A percentile compares a stretch with the other conserved stretches of the same genome.
Evolutionary conservation across 2,329 filamentous ascomycete genomes (phyloP).

Genomic region (Escovopsis weberi): DNA sequence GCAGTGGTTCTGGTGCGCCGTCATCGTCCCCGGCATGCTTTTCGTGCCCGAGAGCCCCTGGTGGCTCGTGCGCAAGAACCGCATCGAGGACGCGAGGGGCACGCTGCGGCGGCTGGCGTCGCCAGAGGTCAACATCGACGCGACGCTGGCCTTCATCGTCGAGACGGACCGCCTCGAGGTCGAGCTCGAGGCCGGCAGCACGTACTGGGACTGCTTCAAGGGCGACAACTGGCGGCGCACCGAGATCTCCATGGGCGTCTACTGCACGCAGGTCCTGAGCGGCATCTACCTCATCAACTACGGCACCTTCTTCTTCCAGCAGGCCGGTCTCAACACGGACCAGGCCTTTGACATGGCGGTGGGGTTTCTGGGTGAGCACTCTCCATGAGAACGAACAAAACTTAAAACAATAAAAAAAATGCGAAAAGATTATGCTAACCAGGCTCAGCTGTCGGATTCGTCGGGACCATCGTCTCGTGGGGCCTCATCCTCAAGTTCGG

Average conservation of each 20-base stretch:
- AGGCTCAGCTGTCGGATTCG: constrained; percentile 25
- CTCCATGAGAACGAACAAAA: neutral
- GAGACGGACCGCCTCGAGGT: constrained; percentile 30
- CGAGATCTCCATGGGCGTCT: constrained; percentile 30
- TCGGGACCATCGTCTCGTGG: constrained; percentile 29
- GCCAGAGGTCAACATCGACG: constrained; percentile 28
- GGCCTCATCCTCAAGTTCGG: constrained; percentile 26
- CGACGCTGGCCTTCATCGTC: constrained; percentile 53
- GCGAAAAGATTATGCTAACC: neutral
- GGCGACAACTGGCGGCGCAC: constrained; percentile 31
- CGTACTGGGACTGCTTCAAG: constrained; percentile 32
- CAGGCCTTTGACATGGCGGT: constrained; percentile 27
- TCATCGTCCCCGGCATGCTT: constrained; percentile 13
- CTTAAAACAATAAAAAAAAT: constrained; percentile 16
- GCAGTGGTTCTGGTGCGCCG: constrained; percentile 22
- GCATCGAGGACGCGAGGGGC: constrained; percentile 13
- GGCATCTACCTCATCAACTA: constrained; percentile 25
- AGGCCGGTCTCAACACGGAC: constrained; percentile 24
- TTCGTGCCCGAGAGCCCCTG: constrained; percentile 21
- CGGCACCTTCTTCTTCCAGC: constrained; percentile 33
- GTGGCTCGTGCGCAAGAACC: constrained; percentile 16
- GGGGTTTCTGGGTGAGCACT: constrained; percentile 10
- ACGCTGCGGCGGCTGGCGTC: constrained; percentile 21
- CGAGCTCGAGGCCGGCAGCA: constrained; percentile 21
- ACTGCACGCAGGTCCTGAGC: constrained; percentile 24